Conservation (phyloP, 2,329 filamentous ascomycete species). For the Apiospora sp. region DNA sequence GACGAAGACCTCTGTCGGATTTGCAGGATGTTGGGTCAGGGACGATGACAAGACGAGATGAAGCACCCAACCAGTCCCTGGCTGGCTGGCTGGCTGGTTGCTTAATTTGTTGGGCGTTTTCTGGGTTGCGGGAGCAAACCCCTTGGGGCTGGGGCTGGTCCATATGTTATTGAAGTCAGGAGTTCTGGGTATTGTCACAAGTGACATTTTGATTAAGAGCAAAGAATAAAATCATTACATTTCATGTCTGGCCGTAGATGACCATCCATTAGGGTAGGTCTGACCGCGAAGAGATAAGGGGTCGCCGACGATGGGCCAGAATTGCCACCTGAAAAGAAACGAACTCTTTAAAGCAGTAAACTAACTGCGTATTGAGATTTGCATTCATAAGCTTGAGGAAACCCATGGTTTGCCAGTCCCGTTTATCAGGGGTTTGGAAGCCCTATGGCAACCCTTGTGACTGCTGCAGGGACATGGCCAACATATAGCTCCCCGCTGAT, state of each 20-base stretch:
- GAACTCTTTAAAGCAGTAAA: not conserved
- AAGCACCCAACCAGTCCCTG: not conserved
- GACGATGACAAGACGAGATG: not conserved
- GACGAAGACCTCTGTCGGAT: slow-evolving; percentile 1
- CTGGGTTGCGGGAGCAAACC: not conserved
- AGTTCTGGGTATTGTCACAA: not conserved
- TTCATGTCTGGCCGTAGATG: not conserved
- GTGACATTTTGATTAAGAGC: not conserved
- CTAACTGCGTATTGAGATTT: not conserved
- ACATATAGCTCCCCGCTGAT: not conserved
- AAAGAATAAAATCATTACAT: not conserved
- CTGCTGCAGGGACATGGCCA: not conserved
- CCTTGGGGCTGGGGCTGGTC: not conserved
- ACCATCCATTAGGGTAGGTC: not conserved
- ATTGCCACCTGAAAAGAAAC: not conserved
- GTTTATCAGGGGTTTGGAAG: too few relatives aligned
- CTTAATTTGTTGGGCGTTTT: not conserved
- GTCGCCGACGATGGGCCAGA: not conserved
- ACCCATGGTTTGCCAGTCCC: too few relatives aligned
- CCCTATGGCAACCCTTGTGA: not conserved
- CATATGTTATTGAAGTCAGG: not conserved
- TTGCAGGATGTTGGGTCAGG: slow-evolving; percentile 13
- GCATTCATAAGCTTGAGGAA: not conserved
- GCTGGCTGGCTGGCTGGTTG: not conserved
- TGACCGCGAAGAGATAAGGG: not conserved